Conservation (phyloP, 2,329 filamentous ascomycete species). For the Dichotomopilus funicola region DNA sequence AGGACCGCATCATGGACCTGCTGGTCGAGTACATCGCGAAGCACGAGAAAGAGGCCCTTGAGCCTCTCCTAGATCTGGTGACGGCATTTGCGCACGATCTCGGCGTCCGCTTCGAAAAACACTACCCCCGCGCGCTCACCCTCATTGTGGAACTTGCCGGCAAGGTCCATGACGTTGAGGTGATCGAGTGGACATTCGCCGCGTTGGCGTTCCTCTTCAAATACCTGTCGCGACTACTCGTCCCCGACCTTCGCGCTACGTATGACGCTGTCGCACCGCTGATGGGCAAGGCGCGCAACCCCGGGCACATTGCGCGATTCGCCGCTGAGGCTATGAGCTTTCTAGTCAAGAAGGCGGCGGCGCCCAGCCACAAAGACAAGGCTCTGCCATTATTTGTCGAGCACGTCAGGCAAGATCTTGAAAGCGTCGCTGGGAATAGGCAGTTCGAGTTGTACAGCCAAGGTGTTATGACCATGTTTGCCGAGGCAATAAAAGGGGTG, state of each 20-base stretch:
- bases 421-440: constrained; percentile 44
- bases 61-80: constrained; percentile 80
- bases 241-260: constrained; percentile 77
- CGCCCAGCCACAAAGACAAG: constrained; percentile 66
- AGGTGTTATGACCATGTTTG: constrained; percentile 86
- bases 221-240: constrained; percentile 81
- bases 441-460: constrained; percentile 68
- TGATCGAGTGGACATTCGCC: constrained; percentile 97
- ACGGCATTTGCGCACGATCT: constrained; percentile 94
- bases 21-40: constrained; percentile 70
- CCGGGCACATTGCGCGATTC: constrained; percentile 82
- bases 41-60: constrained; percentile 71
- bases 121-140: constrained; percentile 70
- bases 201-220: constrained; percentile 96
- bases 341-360: constrained; percentile 79
- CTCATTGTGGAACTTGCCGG: constrained; percentile 73
- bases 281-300: constrained; percentile 74
- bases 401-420: constrained; percentile 65
- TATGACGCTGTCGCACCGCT: constrained; percentile 78
- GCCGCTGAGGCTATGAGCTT: constrained; percentile 94
- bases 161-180: constrained; percentile 70
- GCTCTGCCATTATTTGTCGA: constrained; percentile 65
- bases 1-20: constrained; percentile 73
- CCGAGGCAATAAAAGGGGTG: constrained; percentile 67
- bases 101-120: constrained; percentile 77